phyloP scores from a whole-genome alignment of 192 early-diverging fungal species.

The Coemansia sp. region DNA sequence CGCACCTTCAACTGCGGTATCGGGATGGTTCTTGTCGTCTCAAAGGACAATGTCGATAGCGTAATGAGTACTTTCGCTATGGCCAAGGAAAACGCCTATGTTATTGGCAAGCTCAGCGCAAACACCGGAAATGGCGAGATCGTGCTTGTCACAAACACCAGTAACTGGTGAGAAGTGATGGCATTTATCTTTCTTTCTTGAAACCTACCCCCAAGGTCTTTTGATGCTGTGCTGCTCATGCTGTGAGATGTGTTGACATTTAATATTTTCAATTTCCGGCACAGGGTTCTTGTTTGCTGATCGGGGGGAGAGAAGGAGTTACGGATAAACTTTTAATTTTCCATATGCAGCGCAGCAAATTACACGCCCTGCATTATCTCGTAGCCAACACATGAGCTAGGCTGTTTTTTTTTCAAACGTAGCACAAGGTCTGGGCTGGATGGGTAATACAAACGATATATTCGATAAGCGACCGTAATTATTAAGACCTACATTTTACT shows the following conservation, averaged over 20 bases:
- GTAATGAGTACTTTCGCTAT: conserved; percentile 63
- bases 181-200: too few species aligned
- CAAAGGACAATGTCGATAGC: conserved; percentile 60
- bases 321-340: too few species aligned
- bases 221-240: too few species aligned
- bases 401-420: background rate
- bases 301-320: too few species aligned
- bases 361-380: background rate
- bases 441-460: background rate
- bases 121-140: conserved; percentile 12
- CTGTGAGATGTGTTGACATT: too few species aligned
- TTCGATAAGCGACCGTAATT: background rate
- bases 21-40: conserved; percentile 94
- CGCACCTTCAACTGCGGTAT: conserved; percentile 99
- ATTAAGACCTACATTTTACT: too few species aligned
- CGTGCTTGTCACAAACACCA: conserved; percentile 33
- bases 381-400: background rate
- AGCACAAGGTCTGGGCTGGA: background rate
- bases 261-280: too few species aligned
- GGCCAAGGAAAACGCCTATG: conserved; percentile 68
- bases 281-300: too few species aligned
- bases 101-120: conserved; percentile 66
- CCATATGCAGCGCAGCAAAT: background rate
- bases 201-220: too few species aligned
- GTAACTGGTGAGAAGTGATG: conserved; percentile 19